A percentile compares a stretch with the other conserved stretches of the same genome.
These are phyloP conservation scores for Cystobasidium onofrii DNA, from an alignment of 768 basidiomycete species.

Conservation along the genomic window DNA sequence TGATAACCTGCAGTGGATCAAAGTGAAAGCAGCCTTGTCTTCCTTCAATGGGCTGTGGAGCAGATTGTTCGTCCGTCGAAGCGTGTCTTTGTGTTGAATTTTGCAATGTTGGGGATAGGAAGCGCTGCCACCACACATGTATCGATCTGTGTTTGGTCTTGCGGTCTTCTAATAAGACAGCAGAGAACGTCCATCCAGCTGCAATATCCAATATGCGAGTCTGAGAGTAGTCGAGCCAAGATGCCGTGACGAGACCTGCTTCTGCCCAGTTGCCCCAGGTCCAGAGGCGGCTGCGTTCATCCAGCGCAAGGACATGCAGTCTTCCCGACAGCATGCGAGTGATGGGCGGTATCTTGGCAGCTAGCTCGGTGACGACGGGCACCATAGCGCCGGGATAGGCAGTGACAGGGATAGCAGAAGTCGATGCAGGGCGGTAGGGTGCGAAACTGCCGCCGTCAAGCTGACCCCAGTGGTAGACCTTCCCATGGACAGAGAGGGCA, in stretches of 20 bases:
- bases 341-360: slow-evolving; percentile 43
- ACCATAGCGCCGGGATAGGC: slow-evolving; percentile 30
- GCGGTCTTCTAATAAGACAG: slow-evolving; percentile 62
- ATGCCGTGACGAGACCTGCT: not conserved
- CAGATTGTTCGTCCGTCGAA: not conserved
- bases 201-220: slow-evolving; percentile 52
- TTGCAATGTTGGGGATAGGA: not conserved
- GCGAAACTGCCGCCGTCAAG: slow-evolving; percentile 32
- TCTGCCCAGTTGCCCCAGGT: slow-evolving; percentile 62
- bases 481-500: slow-evolving; percentile 67
- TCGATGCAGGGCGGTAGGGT: slow-evolving; percentile 57
- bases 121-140: not conserved
- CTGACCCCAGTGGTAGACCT: slow-evolving; percentile 64
- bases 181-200: slow-evolving; percentile 74
- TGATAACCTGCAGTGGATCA: slow-evolving; percentile 30
- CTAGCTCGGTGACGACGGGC: slow-evolving; percentile 53
- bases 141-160: slow-evolving; percentile 58
- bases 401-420: slow-evolving; percentile 39
- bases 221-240: not conserved
- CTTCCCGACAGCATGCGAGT: slow-evolving; percentile 60
- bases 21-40: slow-evolving; percentile 21
- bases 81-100: not conserved
- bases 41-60: not conserved
- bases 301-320: slow-evolving; percentile 61
- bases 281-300: slow-evolving; percentile 59